Conservation (phyloP, 352 stramenopile species). For the Nothophytophthora sp. region DNA sequence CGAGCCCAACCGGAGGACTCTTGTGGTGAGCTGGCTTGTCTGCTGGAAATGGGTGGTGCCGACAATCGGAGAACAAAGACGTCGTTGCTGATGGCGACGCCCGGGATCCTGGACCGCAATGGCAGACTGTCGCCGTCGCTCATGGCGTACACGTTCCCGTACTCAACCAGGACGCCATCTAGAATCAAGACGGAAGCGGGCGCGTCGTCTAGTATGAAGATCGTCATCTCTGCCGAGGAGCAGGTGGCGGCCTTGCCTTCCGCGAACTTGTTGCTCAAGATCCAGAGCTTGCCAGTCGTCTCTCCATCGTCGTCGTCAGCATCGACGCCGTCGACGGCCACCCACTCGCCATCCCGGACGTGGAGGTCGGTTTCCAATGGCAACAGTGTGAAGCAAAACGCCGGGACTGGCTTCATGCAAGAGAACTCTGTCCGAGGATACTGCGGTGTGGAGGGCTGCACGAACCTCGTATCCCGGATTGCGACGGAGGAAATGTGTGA, state of each 20-base stretch:
- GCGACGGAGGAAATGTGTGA: constrained; percentile 2
- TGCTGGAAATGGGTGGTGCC: neutral
- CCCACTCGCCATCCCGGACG: neutral
- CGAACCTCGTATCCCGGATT: too few relatives aligned
- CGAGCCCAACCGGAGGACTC: constrained; percentile 1
- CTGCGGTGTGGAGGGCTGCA: neutral
- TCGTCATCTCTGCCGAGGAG: neutral
- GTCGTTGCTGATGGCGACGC: neutral
- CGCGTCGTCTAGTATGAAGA: too few relatives aligned
- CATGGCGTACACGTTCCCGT: neutral
- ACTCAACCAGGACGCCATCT: neutral
- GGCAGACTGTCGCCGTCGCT: neutral
- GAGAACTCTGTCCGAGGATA: too few relatives aligned
- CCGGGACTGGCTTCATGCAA: too few relatives aligned
- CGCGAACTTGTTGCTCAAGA: neutral
- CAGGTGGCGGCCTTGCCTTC: constrained; percentile 1
- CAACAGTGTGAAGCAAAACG: neutral
- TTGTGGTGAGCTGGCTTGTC: neutral
- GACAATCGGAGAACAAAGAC: neutral
- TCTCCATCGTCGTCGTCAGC: constrained; percentile 2
- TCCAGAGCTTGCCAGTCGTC: neutral
- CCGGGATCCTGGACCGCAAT: neutral
- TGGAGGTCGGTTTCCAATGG: neutral
- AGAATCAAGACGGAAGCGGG: neutral
- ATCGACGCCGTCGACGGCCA: neutral